phyloP scores from a whole-genome alignment of 768 basidiomycete species.

The Serendipita indica region DNA sequence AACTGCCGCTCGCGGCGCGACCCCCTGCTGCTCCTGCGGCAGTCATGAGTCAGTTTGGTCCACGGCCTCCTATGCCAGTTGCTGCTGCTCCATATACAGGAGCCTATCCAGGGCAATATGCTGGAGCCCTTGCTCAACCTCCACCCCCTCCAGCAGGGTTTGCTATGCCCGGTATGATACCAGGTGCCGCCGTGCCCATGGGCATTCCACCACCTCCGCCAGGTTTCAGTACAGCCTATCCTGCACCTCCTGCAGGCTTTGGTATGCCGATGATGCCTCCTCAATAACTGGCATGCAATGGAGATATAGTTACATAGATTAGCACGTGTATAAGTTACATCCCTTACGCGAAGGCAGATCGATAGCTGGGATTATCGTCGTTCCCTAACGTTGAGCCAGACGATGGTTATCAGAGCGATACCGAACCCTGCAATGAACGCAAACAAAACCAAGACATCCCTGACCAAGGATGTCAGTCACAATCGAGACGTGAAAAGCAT shows the following conservation, averaged over 20 bases:
- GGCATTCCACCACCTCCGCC: constrained; percentile 2
- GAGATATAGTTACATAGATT: too few relatives aligned
- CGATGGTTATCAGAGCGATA: constrained; percentile 51
- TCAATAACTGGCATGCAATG: too few relatives aligned
- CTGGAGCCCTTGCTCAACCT: constrained; percentile 59
- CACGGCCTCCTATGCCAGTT: constrained; percentile 46
- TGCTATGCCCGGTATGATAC: constrained; percentile 19
- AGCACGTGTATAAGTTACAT: too few relatives aligned
- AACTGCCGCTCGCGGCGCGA: constrained; percentile 59
- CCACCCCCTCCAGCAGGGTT: constrained; percentile 74
- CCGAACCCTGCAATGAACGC: constrained; percentile 76
- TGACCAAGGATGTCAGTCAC: constrained; percentile 6
- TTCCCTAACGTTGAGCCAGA: constrained; percentile 68
- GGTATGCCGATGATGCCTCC: constrained; percentile 4
- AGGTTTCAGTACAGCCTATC: background rate
- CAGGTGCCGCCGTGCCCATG: background rate
- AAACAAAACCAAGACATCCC: constrained; percentile 71
- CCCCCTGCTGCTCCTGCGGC: constrained; percentile 38
- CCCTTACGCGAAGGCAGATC: too few relatives aligned
- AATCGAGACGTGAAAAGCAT: background rate
- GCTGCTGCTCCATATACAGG: constrained; percentile 42
- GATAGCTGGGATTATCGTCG: too few relatives aligned
- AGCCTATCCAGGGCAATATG: constrained; percentile 84
- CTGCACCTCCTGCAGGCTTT: background rate
- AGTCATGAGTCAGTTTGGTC: constrained; percentile 34